Conservation (phyloP, 257 asterid genomes). For the Lithospermum erythrorhizon region DNA sequence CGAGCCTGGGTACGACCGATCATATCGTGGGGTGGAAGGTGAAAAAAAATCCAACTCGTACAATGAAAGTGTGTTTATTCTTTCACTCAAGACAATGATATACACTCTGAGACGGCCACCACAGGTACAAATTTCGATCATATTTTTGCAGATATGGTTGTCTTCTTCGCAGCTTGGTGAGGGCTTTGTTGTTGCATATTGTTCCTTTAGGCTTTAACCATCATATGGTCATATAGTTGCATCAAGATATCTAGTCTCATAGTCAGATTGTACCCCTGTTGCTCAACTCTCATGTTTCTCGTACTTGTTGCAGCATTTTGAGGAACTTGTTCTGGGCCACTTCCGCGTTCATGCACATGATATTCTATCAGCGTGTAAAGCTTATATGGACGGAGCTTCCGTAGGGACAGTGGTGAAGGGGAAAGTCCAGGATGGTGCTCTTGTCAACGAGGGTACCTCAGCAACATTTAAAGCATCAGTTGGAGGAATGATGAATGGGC, state of each 20-base stretch:
- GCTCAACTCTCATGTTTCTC: conserved; percentile 2
- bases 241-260: too few species aligned
- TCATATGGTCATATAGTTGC: too few species aligned
- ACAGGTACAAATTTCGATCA: conserved; percentile 33
- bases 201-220: too few species aligned
- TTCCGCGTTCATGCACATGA: conserved; percentile 28
- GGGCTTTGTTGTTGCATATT: too few species aligned
- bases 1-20: conserved; percentile 73
- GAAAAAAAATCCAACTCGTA: conserved; percentile 43
- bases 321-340: conserved; percentile 38
- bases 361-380: conserved; percentile 38
- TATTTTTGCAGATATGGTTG: background rate
- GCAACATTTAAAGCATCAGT: conserved; percentile 18
- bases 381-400: conserved; percentile 35
- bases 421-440: conserved; percentile 12
- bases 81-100: conserved; percentile 70
- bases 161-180: background rate
- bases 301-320: conserved; percentile 33
- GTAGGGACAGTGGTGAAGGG: conserved; percentile 37
- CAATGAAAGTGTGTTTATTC: conserved; percentile 55
- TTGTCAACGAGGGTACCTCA: conserved; percentile 10
- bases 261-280: background rate
- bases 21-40: conserved; percentile 37
- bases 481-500: conserved; percentile 30
- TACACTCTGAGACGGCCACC: conserved; percentile 75